Evolutionary conservation across 1,284 basidiomycete genomes (phyloP).

Genomic region (Fomitiporia mediterranea): DNA sequence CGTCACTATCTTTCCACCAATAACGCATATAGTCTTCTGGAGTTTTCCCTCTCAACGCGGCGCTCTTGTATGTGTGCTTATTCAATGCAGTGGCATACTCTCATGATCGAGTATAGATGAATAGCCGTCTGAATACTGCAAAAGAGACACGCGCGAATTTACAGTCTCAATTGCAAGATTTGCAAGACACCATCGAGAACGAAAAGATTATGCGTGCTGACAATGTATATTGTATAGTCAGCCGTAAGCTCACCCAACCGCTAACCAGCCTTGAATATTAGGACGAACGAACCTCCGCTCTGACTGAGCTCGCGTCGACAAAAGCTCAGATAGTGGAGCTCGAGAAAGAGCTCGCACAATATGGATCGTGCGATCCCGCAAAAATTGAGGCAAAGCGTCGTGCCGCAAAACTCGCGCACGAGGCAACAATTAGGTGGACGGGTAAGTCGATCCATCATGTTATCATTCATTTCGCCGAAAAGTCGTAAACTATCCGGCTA

Average conservation of each 20-base stretch:
- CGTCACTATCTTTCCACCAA: neutral
- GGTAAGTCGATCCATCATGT: constrained; percentile 44
- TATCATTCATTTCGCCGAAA: neutral
- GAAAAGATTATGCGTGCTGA: constrained; percentile 59
- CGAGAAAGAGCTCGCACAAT: constrained; percentile 65
- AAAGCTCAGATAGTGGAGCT: constrained; percentile 54
- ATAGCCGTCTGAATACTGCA: constrained; percentile 52
- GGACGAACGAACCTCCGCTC: constrained; percentile 48
- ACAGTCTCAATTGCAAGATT: constrained; percentile 45
- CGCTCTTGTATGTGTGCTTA: constrained; percentile 48
- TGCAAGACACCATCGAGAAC: constrained; percentile 40
- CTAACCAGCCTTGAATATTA: too few species aligned
- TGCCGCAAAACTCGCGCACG: constrained; percentile 67
- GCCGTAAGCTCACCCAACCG: too few species aligned
- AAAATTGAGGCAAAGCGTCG: constrained; percentile 72
- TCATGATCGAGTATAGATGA: constrained; percentile 40
- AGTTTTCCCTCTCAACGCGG: constrained; percentile 86
- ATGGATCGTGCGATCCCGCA: constrained; percentile 78
- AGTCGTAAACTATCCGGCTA: neutral
- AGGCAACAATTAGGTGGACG: constrained; percentile 81
- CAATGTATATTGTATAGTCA: too few species aligned
- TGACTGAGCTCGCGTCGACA: constrained; percentile 46
- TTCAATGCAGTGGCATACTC: neutral
- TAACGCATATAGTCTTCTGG: constrained; percentile 70
- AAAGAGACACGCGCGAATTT: constrained; percentile 45